A percentile compares a stretch with the other conserved stretches of the same genome.
These are phyloP conservation scores for Ceratocystis albifundus DNA, from an alignment of 2,329 filamentous ascomycete species.

Conservation along the genomic window DNA sequence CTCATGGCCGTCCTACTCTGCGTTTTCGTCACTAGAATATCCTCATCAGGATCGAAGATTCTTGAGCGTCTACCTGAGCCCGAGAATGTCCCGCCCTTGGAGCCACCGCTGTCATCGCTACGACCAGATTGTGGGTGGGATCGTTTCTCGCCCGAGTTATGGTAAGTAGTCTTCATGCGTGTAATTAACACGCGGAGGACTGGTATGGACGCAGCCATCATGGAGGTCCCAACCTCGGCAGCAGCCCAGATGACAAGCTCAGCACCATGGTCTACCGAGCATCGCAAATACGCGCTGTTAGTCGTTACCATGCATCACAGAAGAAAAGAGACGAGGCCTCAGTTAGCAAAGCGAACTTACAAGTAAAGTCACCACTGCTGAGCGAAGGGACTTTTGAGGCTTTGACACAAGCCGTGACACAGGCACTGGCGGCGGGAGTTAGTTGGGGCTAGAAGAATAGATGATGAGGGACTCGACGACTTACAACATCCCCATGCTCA, in stretches of 20 bases:
- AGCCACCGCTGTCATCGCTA: background rate
- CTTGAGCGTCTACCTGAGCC: background rate
- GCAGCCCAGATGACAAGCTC: slow-evolving; percentile 26
- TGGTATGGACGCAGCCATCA: slow-evolving; percentile 26
- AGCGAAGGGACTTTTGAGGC: slow-evolving; percentile 27
- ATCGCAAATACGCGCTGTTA: background rate
- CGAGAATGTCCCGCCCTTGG: background rate
- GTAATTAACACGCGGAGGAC: slow-evolving; percentile 25
- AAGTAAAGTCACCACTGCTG: slow-evolving; percentile 24
- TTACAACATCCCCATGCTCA: slow-evolving; percentile 37
- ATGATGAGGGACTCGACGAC: slow-evolving; percentile 11
- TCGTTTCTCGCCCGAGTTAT: slow-evolving; percentile 22
- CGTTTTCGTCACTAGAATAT: slow-evolving; percentile 15
- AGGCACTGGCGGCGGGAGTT: slow-evolving; percentile 26
- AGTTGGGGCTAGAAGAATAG: background rate
- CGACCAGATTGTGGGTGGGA: background rate
- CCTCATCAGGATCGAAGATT: slow-evolving; percentile 8
- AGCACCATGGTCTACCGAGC: slow-evolving; percentile 23
- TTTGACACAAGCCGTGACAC: slow-evolving; percentile 29
- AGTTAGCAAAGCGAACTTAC: slow-evolving; percentile 15
- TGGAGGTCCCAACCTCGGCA: slow-evolving; percentile 25
- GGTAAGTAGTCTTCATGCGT: slow-evolving; percentile 23
- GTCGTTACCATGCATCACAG: background rate
- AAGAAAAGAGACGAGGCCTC: background rate
- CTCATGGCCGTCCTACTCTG: slow-evolving; percentile 9